Evolutionary conservation across 139 green algal genomes (phyloP), one percentile per base, ranked within the genome.

Genomic region (Desmodesmus armatus): DNA sequence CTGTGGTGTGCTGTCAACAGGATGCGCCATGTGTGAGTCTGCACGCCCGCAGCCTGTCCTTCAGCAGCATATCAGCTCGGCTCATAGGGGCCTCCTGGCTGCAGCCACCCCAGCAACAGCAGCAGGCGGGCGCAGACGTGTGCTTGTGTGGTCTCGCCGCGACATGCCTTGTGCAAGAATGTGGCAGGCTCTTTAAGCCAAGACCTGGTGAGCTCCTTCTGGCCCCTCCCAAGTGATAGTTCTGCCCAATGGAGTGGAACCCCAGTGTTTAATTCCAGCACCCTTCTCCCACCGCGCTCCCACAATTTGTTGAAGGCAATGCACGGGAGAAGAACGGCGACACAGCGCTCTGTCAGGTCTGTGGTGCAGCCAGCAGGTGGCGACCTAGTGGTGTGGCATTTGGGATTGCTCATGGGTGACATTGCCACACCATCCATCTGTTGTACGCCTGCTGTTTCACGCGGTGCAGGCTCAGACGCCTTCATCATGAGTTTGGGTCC

Each of bases 401-500:
- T n/a, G n/a, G n/a, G n/a, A n/a, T n/a, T n/a, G n/a, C n/a, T n/a
- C n/a, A n/a, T n/a, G n/a, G n/a, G n/a, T n/a, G n/a, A n/a, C n/a
- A n/a, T n/a, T n/a, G n/a, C n/a, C n/a, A n/a, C n/a, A n/a, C n/a
- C n/a, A n/a, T 62, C 15, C n/a, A 62, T 17, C 15, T 17, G 15
- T 17, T 62, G 51, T 17, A 13, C 51, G 13, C 51, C 51, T 62
- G 51, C 51, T 62, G n/a, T 62, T 62, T 62, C 15, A 62, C 51
- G 51, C 51, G 13, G 51, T 62, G 51, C 51, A 62, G 51, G 51
- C 51, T 27, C 51, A 13, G 51, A 62, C 17, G 27, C 19, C 3
- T 79, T 40, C 41, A 23, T 79, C 13, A 62, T 79, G 43, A 79
- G 71, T n/a, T 35, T 91, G 76, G 63, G 58, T 27, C 29, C 13